Evolutionary conservation across 208 protist genomes (phyloP).

Genomic region (Acanthamoeba royreba): DNA sequence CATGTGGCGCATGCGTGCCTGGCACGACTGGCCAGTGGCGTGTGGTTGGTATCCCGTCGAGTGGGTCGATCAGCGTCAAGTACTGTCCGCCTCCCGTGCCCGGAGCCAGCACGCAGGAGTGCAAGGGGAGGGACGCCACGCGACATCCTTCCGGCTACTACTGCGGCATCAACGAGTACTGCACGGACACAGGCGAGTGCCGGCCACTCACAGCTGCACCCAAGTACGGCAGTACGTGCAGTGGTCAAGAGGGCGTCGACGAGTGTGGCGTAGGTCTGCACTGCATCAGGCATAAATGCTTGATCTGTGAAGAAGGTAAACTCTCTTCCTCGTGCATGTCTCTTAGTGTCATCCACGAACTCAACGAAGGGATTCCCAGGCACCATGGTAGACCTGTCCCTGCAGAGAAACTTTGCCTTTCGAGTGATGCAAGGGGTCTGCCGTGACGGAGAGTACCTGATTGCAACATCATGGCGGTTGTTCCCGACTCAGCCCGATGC

Average conservation of each 20-base stretch:
- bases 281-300: not conserved
- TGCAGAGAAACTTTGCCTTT: not conserved
- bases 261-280: not conserved
- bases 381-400: not conserved
- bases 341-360: not conserved
- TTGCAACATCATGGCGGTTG: not conserved
- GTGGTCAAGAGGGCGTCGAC: not conserved
- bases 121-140: not conserved
- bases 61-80: not conserved
- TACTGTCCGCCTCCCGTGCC: not conserved
- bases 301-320: constrained; percentile 18
- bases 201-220: not conserved
- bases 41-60: not conserved
- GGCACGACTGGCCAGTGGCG: not conserved
- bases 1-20: not conserved
- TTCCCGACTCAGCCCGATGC: not conserved
- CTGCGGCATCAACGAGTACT: constrained; percentile 34
- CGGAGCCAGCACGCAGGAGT: not conserved
- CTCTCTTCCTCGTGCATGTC: not conserved
- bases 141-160: not conserved
- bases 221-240: not conserved
- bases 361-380: not conserved
- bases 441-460: not conserved
- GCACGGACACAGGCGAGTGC: not conserved
- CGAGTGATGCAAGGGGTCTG: not conserved